Base-by-base conservation (phyloP, 352 stramenopile genomes). In the Pythium scleroteichum region DNA sequence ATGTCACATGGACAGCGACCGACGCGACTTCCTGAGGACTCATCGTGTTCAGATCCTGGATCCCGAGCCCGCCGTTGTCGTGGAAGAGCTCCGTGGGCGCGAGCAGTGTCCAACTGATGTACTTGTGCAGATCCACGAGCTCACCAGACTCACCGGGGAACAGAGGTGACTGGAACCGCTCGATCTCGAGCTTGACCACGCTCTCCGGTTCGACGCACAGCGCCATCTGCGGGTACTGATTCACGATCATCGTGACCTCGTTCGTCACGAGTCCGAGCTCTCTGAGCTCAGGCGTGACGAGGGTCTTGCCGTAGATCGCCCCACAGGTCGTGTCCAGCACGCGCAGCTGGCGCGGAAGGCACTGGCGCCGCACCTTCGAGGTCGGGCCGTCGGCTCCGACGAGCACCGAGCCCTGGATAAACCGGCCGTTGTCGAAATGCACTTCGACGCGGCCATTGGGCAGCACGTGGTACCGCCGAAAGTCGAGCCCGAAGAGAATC, bases 251-350 rank as follows among this genome's bases (percentile, higher is more conserved):
- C 22, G 69, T 88, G 49, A 61, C 71, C 16, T 73, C 66, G 0
- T 69, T 80, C 19, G 54, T 42, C 81, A 85, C 39, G 27, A 48
- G 41, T 4, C 41, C 41, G 59, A 76, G 61, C 52, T 62, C 52
- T 44, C 85, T 76, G 23, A 90, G 74, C 56, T 84, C 76, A 0
- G 74, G 76, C 2, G 80, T 87, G 26, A 87, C 45, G 0, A 71
- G 63, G 7, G 80, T 88, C 62, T 88, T 90, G 44, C 80, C 80
- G 62, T 90, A 90, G 53, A 90, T 88, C 14, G 80, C 80, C 1
- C 74, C 72, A 16, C 76, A 77, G 59, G 88, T 78, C 8, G 78
- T 87, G 60, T 90, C 80, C 17, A 90, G 62, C 17, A 90, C 51
- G 8, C 68, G 76, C 4, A 76, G 68, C 9, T 69, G 52, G 22